Evolutionary conservation across 441 rosid species (phyloP), one percentile per base, ranked within the genome.

Genomic region (Biscutella laevigata): DNA sequence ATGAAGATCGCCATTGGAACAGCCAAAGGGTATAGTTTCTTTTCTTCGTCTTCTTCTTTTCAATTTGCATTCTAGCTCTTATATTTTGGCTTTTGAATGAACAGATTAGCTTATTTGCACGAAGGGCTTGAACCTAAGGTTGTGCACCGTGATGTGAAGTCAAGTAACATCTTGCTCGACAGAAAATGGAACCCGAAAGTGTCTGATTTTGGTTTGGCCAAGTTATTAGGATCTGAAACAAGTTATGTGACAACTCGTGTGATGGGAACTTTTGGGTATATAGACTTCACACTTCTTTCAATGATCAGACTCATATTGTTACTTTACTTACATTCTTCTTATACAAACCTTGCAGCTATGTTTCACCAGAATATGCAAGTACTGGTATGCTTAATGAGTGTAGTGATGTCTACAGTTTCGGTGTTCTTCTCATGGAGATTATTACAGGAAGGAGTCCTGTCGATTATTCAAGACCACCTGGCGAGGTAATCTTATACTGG

Each of bases 51-150:
- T 20, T 41, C 14, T 19, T 34, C 51, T 38, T 40, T 8, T 14
- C 1, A 0, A 34, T 28, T 3, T 0, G 6, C 6, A n/a, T 42
- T 11, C 7, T 29, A 7, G 28, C 27, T 16, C 8, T 30, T 35
- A 16, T 27, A 17, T 22, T 2, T 55, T 28, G 45, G 3, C 43
- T 34, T 75, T 59, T 44, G 61, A 33, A n/a, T 29, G 60, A 49
- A 57, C 82, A 90, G 98, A 65, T 75, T 90, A 40, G 92, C 95
- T 2, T 86, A 90, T 75, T 76, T 90, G 73, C 98, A 90, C 19
- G 98, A 90, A 71, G 98, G 98, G 39, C 79, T 90, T 57, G 98
- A 90, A 65, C 98, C 98, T 17, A 90, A 90, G 73, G 98, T 90
- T 45, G 98, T 90, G 69, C 98, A 90, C 53, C 91, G 98, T 12